Base-by-base conservation (phyloP, 257 asterid species). In the Mitragyna speciosa region DNA sequence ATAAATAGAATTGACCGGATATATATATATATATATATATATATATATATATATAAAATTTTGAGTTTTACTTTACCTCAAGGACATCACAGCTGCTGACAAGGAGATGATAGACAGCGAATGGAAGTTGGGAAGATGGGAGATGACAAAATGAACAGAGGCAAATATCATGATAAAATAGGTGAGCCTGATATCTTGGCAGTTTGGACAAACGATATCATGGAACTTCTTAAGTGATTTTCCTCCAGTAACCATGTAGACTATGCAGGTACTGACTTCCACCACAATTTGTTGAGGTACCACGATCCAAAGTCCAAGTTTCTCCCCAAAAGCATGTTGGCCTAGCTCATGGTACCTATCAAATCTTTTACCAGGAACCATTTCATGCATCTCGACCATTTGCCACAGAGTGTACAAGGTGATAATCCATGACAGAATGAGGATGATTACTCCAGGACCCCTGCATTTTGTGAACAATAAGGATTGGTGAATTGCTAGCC, bases 311-410 rank as follows among this genome's bases (percentile, higher is more conserved):
- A 94, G 87, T 17, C 97, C 96, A 0, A 92, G 88, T 61, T 88
- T 93, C 4, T 87, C 84, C 0, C 98, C 96, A 54, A 89, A 93
- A 0, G 96, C 96, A 1, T 82, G 41, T 24, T 92, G 97, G 12
- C 98, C 98, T 6, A 94, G 78, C 56, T 94, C 97, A 22, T 91
- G 94, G 79, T 94, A 92, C 81, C 98, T 76, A 64, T 92, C 95
- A 51, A 91, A 90, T 76, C 98, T 84, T 83, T 90, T 94, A 0
- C 95, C 96, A 0, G 94, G 93, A 1, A 91, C 88, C 85, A 85
- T 87, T 58, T 94, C 98, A 41, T 92, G 97, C 95, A 94, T 88
- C 75, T 94, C 93, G 6, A 94, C 97, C 98, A 92, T 92, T 79
- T 94, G 97, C 93, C 97, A 93, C 0, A 93, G 71, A 0, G 97